Evolutionary conservation across 2,329 filamentous ascomycete genomes (phyloP), one percentile per base, ranked within the genome.

Genomic region (Fusarium paranaense): DNA sequence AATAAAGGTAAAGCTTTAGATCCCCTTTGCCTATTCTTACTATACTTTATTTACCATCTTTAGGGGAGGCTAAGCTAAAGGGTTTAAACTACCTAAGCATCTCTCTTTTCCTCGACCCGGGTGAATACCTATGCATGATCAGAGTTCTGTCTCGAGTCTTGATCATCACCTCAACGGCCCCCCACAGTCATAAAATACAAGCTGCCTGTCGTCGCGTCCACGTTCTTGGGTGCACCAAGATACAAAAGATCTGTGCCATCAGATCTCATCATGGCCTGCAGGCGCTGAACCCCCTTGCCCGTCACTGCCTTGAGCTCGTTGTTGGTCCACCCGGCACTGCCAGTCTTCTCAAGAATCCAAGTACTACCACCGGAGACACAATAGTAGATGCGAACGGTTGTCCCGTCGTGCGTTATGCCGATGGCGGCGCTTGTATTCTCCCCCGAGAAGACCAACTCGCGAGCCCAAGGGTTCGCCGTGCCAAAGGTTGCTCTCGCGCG

Each of bases 321-420:
- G 6, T 72, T 62, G 1, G 65, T 72, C 70, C 70, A 72, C 0
- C 65, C 65, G 2, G 60, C 25, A 0, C 70, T 70, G 1, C 60
- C 47, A 2, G 35, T 42, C 20, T 70, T 72, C 47, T 72, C 70
- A 9, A 72, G 69, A 13, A 79, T 74, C 50, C 69, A 75, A 8
- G 66, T 57, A 20, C 72, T 73, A 13, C 68, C 74, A 2, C 62
- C 62, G 7, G 62, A 61, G 2, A 71, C 65, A 33, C 72, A 76
- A 67, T 76, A 76, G 57, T 75, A 76, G 38, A 76, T 75, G 35
- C 74, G 57, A 1, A 70, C 70, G 5, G 68, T 72, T 4, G 47
- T 69, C 30, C 62, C 71, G 50, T 76, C 63, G 58, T 74, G 74
- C 8, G 66, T 72, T 50, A 76, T 52, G 6, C 70, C 71, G n/a